These are phyloP conservation scores for Pythium oligandrum DNA, from an alignment of 352 stramenopile species.

Conservation along the genomic window DNA sequence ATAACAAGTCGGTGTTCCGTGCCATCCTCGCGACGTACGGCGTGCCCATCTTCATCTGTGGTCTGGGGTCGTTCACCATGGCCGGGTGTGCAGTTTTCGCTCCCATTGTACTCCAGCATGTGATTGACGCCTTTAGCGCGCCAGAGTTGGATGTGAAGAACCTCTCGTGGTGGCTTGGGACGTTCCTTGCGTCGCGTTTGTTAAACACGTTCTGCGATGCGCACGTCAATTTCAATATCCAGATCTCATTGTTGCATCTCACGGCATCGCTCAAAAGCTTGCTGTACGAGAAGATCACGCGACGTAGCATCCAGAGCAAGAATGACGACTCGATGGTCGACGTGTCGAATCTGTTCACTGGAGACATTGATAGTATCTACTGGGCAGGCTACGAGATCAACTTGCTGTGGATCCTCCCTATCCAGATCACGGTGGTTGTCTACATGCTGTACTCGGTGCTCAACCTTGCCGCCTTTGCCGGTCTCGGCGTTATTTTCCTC, in stretches of 20 bases:
- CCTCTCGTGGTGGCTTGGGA: too few species aligned
- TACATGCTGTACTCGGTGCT: conserved; percentile 25
- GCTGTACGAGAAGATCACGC: conserved; percentile 27
- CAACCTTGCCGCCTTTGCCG: conserved; percentile 22
- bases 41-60: conserved; percentile 7
- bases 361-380: conserved; percentile 59
- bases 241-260: conserved; percentile 17
- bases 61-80: conserved; percentile 4
- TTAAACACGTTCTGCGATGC: conserved; percentile 17
- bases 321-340: conserved; percentile 19
- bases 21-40: conserved; percentile 3
- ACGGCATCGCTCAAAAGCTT: conserved; percentile 20
- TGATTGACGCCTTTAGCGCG: conserved; percentile 17
- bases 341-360: conserved; percentile 85
- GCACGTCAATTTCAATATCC: too few species aligned
- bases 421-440: conserved; percentile 22
- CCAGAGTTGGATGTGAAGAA: too few species aligned
- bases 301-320: conserved; percentile 16
- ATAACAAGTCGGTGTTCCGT: background rate
- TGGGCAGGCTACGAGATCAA: conserved; percentile 24
- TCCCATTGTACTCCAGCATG: conserved; percentile 16
- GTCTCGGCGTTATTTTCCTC: conserved; percentile 19
- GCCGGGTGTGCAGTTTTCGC: conserved; percentile 13
- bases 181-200: too few species aligned
- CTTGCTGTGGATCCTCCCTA: conserved; percentile 26